A percentile compares a stretch with the other conserved stretches of the same genome.
Evolutionary conservation across 306 rosid genomes (phyloP).

Genomic region (Trifolium repens): DNA sequence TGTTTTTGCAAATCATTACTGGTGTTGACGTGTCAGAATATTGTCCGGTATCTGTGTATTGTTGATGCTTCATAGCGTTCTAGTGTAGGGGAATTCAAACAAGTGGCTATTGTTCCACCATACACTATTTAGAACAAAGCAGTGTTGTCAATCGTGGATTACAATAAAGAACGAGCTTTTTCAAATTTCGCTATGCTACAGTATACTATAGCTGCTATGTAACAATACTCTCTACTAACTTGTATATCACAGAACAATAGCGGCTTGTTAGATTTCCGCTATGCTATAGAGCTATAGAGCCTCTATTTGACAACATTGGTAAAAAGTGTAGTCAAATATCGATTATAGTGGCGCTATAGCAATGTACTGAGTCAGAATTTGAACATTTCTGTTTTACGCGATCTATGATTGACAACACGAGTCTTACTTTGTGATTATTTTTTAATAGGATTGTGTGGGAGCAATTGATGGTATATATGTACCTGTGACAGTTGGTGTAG

Average conservation of each 20-base stretch:
- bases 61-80: too few relatives aligned
- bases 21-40: too few relatives aligned
- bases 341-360: not conserved
- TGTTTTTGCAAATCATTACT: too few relatives aligned
- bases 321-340: not conserved
- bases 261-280: not conserved
- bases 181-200: not conserved
- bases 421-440: slow-evolving; percentile 36
- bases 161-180: not conserved
- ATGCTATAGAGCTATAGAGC: not conserved
- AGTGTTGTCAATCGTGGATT: not conserved
- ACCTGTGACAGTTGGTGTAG: slow-evolving; percentile 90
- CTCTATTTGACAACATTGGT: not conserved
- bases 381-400: not conserved
- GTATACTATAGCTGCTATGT: not conserved
- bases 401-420: not conserved
- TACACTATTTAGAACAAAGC: not conserved
- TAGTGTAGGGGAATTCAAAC: not conserved
- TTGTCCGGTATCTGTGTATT: too few relatives aligned
- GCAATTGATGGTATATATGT: slow-evolving; percentile 79
- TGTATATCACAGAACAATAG: not conserved
- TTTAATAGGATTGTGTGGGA: slow-evolving; percentile 80
- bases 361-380: not conserved
- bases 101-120: not conserved
- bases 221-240: not conserved